Percentiles rank a stretch among this genome's conserved stretches.
phyloP scores from a whole-genome alignment of 129 eudicot species.

The Chrysanthemum lavandulifolium region DNA sequence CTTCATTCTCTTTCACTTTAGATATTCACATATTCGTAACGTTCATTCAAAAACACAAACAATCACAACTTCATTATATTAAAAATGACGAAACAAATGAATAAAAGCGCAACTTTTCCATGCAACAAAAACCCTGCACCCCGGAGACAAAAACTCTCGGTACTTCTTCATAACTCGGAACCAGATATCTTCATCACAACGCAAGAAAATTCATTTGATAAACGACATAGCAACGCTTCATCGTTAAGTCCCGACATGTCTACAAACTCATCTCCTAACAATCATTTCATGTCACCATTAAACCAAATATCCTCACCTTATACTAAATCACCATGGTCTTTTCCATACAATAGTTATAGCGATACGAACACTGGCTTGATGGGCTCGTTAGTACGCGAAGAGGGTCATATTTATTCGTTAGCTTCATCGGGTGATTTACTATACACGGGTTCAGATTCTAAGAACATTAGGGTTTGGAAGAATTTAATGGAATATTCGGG shows the following conservation, averaged over 20 bases:
- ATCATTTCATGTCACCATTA: constrained; percentile 42
- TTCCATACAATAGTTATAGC: not conserved
- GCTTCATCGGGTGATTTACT: constrained; percentile 63
- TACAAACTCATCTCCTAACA: constrained; percentile 35
- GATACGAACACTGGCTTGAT: constrained; percentile 45
- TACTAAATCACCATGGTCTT: constrained; percentile 71
- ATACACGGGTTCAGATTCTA: constrained; percentile 86
- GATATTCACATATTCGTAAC: not conserved
- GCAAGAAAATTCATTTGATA: not conserved
- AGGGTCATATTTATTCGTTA: constrained; percentile 85
- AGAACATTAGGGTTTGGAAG: constrained; percentile 83
- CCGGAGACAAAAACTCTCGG: constrained; percentile 52
- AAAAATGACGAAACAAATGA: constrained; percentile 12
- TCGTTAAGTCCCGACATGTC: constrained; percentile 31
- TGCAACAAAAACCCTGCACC: constrained; percentile 22
- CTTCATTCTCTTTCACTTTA: constrained; percentile 22
- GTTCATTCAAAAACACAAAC: not conserved
- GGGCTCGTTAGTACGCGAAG: constrained; percentile 76
- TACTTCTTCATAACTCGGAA: constrained; percentile 37
- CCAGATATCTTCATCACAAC: constrained; percentile 23
- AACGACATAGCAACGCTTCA: constrained; percentile 42
- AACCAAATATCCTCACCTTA: constrained; percentile 54
- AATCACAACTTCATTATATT: not conserved
- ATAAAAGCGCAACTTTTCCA: constrained; percentile 12
- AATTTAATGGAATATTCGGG: constrained; percentile 69